Evolutionary conservation across 2,329 filamentous ascomycete species (phyloP), one percentile per base, ranked within the genome.

Genomic region (Aspergillus chevalieri): DNA sequence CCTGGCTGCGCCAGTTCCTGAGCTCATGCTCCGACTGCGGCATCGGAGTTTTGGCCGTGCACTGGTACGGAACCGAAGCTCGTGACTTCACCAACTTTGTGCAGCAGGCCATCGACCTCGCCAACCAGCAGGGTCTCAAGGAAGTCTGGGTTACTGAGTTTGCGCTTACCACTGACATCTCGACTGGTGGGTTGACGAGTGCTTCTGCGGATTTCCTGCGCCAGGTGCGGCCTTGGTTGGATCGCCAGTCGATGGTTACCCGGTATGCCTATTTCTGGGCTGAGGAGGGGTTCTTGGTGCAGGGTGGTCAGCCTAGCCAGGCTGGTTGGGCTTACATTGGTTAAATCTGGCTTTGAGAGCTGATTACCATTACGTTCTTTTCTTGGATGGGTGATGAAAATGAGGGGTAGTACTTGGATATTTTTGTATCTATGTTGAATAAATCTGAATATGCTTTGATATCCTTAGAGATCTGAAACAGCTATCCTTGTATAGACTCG

Each of bases 71-170:
- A 24, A 43, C 56, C 8, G 57, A 61, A 5, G 57, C 59, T 36
- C 60, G 56, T 2, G 62, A 69, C 22, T 72, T 75, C 62, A 65
- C 69, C 58, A 47, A 50, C 6, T 69, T 73, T 36, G 64, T 74
- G 38, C 47, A 57, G 10, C 49, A 67, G 41, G 68, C 72, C 15
- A 63, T 69, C 47, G 46, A 54, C 7, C 54, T 71, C 7, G 72
- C 68, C 1, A 38, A 48, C 3, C 44, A 62, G 10, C 57, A 72
- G 46, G 57, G 54, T 17, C 64, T 76, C 28, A 42, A 56, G n/a
- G 65, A 70, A 43, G 64, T 75, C 51, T 76, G 74, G 74, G 52
- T 76, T 15, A 72, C 74, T 1, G 74, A 76, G 57, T 75, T 75
- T 52, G 68, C 65, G 7, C 64, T 69, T 36, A 65, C 50, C 44